Evolutionary conservation across 2,329 filamentous ascomycete genomes (phyloP).

Genomic region (Emmonsiellopsis sp.): DNA sequence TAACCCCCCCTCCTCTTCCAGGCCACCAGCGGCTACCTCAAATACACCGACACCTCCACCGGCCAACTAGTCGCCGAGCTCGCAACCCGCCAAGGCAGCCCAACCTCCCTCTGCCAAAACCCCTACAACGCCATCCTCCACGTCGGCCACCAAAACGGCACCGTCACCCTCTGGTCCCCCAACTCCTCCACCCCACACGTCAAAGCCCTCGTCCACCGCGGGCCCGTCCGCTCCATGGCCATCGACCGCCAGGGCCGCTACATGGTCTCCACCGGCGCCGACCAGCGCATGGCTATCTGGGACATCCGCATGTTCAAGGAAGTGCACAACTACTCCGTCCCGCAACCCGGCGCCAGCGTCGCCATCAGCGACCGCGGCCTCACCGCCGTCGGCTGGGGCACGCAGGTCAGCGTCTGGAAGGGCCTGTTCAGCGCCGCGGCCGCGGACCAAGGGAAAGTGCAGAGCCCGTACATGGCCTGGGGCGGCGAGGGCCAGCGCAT

Average conservation of each 20-base stretch:
- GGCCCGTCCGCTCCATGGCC: constrained; percentile 75
- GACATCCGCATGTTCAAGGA: constrained; percentile 91
- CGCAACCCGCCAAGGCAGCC: constrained; percentile 72
- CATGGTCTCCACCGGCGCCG: constrained; percentile 89
- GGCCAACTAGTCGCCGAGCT: constrained; percentile 81
- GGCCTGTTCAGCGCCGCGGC: constrained; percentile 70
- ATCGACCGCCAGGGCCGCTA: constrained; percentile 86
- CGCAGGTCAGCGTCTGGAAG: constrained; percentile 81
- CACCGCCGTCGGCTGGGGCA: constrained; percentile 85
- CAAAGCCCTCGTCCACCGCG: constrained; percentile 80
- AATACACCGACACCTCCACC: constrained; percentile 92
- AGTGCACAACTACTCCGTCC: constrained; percentile 78
- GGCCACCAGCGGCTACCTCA: constrained; percentile 72
- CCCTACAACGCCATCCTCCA: constrained; percentile 87
- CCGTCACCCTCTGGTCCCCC: constrained; percentile 91
- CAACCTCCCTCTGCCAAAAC: constrained; percentile 78
- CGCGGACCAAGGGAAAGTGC: constrained; percentile 65
- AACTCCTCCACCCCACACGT: constrained; percentile 80
- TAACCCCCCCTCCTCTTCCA: constrained; percentile 16
- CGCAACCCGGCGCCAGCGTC: constrained; percentile 71
- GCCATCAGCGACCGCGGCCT: constrained; percentile 82
- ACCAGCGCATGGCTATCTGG: constrained; percentile 88
- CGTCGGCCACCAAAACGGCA: constrained; percentile 88
- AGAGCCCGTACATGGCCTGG: constrained; percentile 88
- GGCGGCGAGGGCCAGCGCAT: constrained; percentile 74